Percentiles rank a stretch among this genome's conserved stretches.
These are phyloP conservation scores for grape (Vitis vinifera) DNA, from an alignment of 164 flowering plant species.

Conservation along the genomic window ASM3070453v1 NC_081814.1:8362501-8363000, in stretches of 20 bases:
- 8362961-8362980: too few relatives aligned
- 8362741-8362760: slow-evolving; percentile 73
- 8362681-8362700: slow-evolving; percentile 59
- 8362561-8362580: too few relatives aligned
- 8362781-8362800: slow-evolving; percentile 67
- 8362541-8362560: background rate
- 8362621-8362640: slow-evolving; percentile 87
- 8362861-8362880: too few relatives aligned
- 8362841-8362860: too few relatives aligned
- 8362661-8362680: slow-evolving; percentile 78
- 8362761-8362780: slow-evolving; percentile 79
- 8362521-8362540: slow-evolving; percentile 68
- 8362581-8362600: background rate
- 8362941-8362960: too few relatives aligned
- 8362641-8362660: slow-evolving; percentile 98
- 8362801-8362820: slow-evolving; percentile 44
- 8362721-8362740: slow-evolving; percentile 65
- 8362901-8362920: too few relatives aligned
- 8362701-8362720: slow-evolving; percentile 63
- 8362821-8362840: background rate
- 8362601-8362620: slow-evolving; percentile 23
- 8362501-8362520: slow-evolving; percentile 66
- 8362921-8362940: too few relatives aligned
- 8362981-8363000: too few relatives aligned
- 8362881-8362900: too few relatives aligned